These are phyloP conservation scores for Monascus ruber DNA, from an alignment of 2,329 filamentous ascomycete species.

Conservation along the genomic window DNA sequence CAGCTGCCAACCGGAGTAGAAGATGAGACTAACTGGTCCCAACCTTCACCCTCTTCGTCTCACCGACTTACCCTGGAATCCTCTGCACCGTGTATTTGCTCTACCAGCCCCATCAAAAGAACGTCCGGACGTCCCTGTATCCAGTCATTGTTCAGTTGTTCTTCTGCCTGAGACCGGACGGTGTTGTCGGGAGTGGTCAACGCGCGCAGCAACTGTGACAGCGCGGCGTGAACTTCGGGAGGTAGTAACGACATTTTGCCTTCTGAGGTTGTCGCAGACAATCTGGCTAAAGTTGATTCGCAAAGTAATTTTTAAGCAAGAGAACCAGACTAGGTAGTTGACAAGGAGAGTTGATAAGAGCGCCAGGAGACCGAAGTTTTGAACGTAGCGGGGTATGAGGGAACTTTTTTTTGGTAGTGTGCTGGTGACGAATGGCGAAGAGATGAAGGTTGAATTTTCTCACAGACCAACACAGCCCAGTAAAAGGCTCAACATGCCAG, in stretches of 20 bases:
- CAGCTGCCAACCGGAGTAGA: neutral
- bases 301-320: neutral
- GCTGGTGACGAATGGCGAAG: slow-evolving; percentile 1
- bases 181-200: slow-evolving; percentile 84
- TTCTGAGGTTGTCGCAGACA: slow-evolving; percentile 6
- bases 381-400: slow-evolving; percentile 8
- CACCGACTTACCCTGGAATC: slow-evolving; percentile 53
- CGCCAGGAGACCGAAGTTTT: slow-evolving; percentile 2
- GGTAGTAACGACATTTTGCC: slow-evolving; percentile 71
- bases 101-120: slow-evolving; percentile 83
- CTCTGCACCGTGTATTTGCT: slow-evolving; percentile 73
- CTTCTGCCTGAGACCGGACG: slow-evolving; percentile 74
- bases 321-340: slow-evolving; percentile 4
- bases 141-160: slow-evolving; percentile 86
- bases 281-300: neutral
- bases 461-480: slow-evolving; percentile 6
- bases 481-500: slow-evolving; percentile 16
- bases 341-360: slow-evolving; percentile 2
- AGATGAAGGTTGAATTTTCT: neutral
- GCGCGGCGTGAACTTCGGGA: slow-evolving; percentile 70
- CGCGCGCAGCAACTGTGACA: slow-evolving; percentile 75
- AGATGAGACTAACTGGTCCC: neutral
- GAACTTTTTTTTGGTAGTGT: slow-evolving; percentile 20
- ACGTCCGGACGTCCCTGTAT: slow-evolving; percentile 69
- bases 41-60: neutral